A percentile compares a stretch with the other conserved stretches of the same genome.
These are phyloP conservation scores for Mycena galopus DNA, from an alignment of 768 basidiomycete genomes.

Conservation along the genomic window DNA sequence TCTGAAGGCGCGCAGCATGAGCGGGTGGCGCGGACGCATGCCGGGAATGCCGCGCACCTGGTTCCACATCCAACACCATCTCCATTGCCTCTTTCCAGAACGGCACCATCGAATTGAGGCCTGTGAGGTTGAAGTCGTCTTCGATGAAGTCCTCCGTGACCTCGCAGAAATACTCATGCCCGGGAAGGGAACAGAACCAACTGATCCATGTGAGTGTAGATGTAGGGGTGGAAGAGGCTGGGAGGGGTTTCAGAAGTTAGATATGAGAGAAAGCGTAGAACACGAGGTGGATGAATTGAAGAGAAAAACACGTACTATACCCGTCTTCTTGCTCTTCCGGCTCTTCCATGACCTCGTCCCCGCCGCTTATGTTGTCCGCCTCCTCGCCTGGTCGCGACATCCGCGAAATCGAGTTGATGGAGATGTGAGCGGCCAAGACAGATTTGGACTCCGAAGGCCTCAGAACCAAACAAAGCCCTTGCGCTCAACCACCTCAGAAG, in stretches of 20 bases:
- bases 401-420: background rate
- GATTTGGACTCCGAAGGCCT: conserved; percentile 12
- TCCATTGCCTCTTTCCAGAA: conserved; percentile 99
- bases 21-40: conserved; percentile 24
- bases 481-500: background rate
- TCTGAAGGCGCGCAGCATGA: conserved; percentile 56
- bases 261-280: conserved; percentile 22
- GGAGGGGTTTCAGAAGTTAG: conserved; percentile 37
- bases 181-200: conserved; percentile 95
- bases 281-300: conserved; percentile 35
- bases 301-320: conserved; percentile 74
- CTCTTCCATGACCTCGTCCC: conserved; percentile 87
- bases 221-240: conserved; percentile 91
- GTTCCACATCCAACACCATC: conserved; percentile 99
- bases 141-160: conserved; percentile 99
- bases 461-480: conserved; percentile 1
- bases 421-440: background rate
- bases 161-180: conserved; percentile 98
- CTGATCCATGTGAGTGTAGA: conserved; percentile 95
- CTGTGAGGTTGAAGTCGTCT: conserved; percentile 99
- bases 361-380: conserved; percentile 71
- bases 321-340: conserved; percentile 82
- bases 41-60: conserved; percentile 70
- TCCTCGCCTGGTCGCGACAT: conserved; percentile 72
- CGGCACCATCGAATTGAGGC: conserved; percentile 94